Conservation (phyloP, 768 basidiomycete species). For the Mycena albidolilacea region DNA sequence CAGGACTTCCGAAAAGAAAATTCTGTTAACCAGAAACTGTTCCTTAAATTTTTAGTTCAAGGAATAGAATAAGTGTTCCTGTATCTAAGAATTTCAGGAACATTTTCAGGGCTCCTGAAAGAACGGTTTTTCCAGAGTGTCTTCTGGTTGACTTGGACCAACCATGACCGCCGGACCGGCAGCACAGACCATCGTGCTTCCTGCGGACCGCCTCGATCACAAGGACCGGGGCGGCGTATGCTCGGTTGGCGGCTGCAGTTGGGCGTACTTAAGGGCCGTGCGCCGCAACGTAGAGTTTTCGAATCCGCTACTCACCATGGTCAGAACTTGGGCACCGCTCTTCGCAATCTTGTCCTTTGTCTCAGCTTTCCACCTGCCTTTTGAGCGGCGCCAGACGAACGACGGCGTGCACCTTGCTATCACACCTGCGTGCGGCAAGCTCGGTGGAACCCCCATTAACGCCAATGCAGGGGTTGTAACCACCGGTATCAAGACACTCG, state of each 20-base stretch:
- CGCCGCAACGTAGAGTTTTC: not conserved
- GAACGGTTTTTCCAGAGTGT: too few relatives aligned
- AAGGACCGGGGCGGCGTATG: not conserved
- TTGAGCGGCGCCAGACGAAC: conserved; percentile 34
- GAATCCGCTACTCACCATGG: not conserved
- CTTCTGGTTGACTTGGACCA: too few relatives aligned
- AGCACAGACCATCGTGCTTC: not conserved
- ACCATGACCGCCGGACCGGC: not conserved
- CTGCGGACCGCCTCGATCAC: not conserved
- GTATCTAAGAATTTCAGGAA: too few relatives aligned
- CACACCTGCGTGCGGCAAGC: conserved; percentile 58
- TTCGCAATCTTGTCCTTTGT: conserved; percentile 12
- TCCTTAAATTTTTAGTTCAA: too few relatives aligned
- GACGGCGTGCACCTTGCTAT: conserved; percentile 65
- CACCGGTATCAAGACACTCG: conserved; percentile 58
- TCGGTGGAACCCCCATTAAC: conserved; percentile 58
- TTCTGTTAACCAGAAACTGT: too few relatives aligned
- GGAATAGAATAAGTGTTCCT: too few relatives aligned
- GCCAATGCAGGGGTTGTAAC: conserved; percentile 64
- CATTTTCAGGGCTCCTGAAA: too few relatives aligned
- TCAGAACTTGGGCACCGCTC: conserved; percentile 3
- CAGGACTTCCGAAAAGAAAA: too few relatives aligned
- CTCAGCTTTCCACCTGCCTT: conserved; percentile 5
- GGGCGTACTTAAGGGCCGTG: not conserved
- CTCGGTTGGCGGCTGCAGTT: not conserved